Percentiles rank a stretch among this genome's conserved stretches.
Conservation (phyloP, 2,329 filamentous ascomycete species). For the Cercospora sesami region DNA sequence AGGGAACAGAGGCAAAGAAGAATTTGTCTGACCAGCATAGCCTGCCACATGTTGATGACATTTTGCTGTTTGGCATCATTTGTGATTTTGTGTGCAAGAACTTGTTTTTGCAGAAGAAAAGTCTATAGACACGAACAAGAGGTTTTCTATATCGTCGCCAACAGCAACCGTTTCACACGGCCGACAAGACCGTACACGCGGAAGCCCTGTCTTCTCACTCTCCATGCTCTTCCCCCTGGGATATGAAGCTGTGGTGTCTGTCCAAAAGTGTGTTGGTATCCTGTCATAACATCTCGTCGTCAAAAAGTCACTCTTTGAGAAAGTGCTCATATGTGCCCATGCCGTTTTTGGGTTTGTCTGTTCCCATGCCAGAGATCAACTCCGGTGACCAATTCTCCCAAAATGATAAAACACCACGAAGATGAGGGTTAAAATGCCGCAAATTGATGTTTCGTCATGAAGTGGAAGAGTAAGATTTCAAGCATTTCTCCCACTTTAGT, state of each 20-base stretch:
- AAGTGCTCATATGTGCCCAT: neutral
- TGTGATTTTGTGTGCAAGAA: neutral
- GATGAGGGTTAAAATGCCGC: neutral
- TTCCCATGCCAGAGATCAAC: neutral
- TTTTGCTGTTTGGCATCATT: neutral
- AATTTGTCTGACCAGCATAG: neutral
- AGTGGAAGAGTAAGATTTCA: neutral
- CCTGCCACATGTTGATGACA: neutral
- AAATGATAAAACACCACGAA: neutral
- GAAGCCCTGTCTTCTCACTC: neutral
- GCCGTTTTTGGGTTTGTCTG: neutral
- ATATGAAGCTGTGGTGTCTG: neutral
- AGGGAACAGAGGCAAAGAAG: neutral
- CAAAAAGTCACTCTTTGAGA: neutral
- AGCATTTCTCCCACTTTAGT: neutral
- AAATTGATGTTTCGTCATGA: neutral
- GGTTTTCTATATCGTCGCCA: neutral
- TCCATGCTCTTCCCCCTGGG: neutral
- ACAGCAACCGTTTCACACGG: neutral
- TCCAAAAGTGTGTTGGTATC: neutral
- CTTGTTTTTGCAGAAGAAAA: neutral
- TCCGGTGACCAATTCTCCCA: neutral
- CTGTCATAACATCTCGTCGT: neutral
- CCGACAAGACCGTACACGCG: neutral
- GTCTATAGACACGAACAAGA: neutral